Evolutionary conservation across 768 basidiomycete species (phyloP).

Genomic region (Boletus eberwhitei): DNA sequence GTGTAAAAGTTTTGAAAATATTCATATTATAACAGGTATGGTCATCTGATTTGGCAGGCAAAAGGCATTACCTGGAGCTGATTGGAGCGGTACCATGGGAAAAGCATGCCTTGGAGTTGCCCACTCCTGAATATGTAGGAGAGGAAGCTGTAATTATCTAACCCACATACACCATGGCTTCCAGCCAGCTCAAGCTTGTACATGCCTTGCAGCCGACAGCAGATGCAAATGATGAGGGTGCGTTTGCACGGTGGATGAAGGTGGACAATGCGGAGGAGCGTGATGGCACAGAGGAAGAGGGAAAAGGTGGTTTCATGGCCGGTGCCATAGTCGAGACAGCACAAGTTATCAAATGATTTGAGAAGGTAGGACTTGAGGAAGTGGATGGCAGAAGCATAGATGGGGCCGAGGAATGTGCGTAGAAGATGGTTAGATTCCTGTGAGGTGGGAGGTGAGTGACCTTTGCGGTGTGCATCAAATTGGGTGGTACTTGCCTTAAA

Average conservation of each 20-base stretch:
- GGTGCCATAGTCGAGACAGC: constrained; percentile 93
- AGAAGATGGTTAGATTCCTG: constrained; percentile 58
- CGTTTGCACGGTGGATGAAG: constrained; percentile 62
- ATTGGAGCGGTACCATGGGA: not conserved
- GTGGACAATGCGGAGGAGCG: constrained; percentile 61
- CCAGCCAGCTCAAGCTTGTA: constrained; percentile 95
- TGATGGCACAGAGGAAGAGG: constrained; percentile 69
- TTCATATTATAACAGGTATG: too few species aligned
- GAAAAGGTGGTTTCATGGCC: constrained; percentile 93
- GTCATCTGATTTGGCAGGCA: constrained; percentile 50
- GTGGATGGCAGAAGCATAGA: too few species aligned
- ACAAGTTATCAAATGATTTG: constrained; percentile 84
- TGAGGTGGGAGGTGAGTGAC: not conserved
- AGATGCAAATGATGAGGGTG: constrained; percentile 52
- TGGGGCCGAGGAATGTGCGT: constrained; percentile 43
- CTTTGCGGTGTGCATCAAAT: not conserved
- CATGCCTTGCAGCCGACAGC: constrained; percentile 82
- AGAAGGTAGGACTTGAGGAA: constrained; percentile 76
- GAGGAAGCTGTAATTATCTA: constrained; percentile 89
- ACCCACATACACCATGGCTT: constrained; percentile 96
- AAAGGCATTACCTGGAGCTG: constrained; percentile 1
- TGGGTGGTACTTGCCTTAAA: constrained; percentile 53
- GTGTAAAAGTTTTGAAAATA: too few species aligned
- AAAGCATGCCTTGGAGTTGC: constrained; percentile 67
- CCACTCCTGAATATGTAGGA: constrained; percentile 90